These are phyloP conservation scores for Silene noctiflora DNA, from an alignment of 179 eudicot genomes.

Conservation along the genomic window DNA sequence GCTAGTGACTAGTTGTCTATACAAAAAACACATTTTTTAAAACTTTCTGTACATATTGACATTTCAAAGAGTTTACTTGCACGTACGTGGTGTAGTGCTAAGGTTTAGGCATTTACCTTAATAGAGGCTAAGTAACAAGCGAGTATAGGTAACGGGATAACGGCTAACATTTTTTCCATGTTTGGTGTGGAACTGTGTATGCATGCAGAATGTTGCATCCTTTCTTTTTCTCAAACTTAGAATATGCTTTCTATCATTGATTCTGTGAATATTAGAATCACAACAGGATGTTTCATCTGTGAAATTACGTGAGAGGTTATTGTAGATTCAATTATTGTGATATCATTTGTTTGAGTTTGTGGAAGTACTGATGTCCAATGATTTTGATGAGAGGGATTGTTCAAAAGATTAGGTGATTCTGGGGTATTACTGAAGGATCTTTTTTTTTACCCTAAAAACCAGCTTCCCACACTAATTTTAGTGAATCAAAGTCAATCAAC, in stretches of 20 bases:
- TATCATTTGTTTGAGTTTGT: neutral
- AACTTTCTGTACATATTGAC: neutral
- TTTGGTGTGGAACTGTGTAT: neutral
- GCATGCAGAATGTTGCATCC: neutral
- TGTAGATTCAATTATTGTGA: neutral
- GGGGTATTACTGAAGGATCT: neutral
- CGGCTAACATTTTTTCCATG: neutral
- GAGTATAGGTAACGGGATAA: neutral
- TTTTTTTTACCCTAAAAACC: no score
- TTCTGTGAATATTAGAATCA: neutral
- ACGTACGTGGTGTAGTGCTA: neutral
- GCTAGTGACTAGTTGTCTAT: neutral
- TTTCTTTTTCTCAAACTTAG: no score
- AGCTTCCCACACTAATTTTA: neutral
- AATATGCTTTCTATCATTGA: neutral
- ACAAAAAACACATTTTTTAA: no score
- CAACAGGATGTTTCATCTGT: neutral
- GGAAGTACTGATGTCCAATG: neutral
- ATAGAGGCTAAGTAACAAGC: neutral
- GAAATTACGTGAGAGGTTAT: neutral
- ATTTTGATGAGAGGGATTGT: neutral
- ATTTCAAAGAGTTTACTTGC: neutral
- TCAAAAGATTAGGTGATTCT: neutral
- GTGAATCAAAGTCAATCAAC: no score
- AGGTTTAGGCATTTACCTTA: neutral